Base-by-base conservation (phyloP, 805 yeast genomes). In the Grigorovia transvaalensis region DNA sequence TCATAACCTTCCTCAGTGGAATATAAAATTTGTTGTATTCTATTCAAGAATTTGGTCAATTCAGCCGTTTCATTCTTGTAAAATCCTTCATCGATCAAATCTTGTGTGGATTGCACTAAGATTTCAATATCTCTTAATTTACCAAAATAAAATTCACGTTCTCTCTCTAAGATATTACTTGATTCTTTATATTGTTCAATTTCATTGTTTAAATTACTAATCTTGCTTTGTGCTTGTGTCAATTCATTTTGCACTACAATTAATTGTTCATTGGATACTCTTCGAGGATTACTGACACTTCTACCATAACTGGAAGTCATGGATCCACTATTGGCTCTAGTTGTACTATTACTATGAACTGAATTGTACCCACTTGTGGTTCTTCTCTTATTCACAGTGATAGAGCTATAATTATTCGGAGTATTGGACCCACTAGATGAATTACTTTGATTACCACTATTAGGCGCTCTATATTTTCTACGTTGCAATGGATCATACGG, bases 101-200 rank as follows among this genome's bases (percentile, higher is more conserved):
- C 84, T 49, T 74, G 76, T 11, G 81, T 74, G 23, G 82, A 77
- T 61, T 85, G 88, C 27, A 84, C 78, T 47, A 90, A 69, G 29
- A 88, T 80, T 67, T 93, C 99, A 51, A 93, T 86, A 53, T 87
- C 95, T 56, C 96, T 77, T 50, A 93, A 72, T 69, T 91, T 93
- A 61, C 85, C 82, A 70, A 87, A 91, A 67, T 93, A 93, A 62
- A 91, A 88, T 66, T 87, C 85, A 56, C 98, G 79, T 65, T 93
- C 97, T 1, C 85, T 78, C 60, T 84, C 87, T 48, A 88, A 71
- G 13, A 82, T 79, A 48, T 82, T 85, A 19, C 83, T 77, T 13
- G 83, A 79, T 20, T 77, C 72, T 53, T 74, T 75, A 57, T 77
- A 76, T 56, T 83, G 87, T 15, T 72, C 73, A 18, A 80, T 58